phyloP scores from a whole-genome alignment of 2,329 filamentous ascomycete genomes.

The Xylariaceae sp. region DNA sequence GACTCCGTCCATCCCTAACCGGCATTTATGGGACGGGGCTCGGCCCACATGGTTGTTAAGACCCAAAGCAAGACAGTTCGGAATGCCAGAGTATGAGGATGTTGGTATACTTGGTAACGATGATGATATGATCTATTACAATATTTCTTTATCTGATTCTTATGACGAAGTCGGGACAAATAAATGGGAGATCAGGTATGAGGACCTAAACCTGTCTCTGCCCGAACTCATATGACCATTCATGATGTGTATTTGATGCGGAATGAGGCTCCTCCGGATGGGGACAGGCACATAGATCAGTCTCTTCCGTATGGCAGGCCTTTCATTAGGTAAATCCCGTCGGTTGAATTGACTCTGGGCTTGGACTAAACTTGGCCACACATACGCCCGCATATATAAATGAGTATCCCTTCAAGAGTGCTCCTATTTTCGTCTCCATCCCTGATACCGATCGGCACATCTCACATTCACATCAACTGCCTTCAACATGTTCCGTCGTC shows the following conservation, averaged over 20 bases:
- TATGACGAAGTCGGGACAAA: too few species aligned
- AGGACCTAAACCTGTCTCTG: too few species aligned
- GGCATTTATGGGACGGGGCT: neutral
- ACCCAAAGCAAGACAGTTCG: too few species aligned
- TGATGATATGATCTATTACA: too few species aligned
- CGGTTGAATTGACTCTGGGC: neutral
- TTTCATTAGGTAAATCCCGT: neutral
- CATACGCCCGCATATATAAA: neutral
- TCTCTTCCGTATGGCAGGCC: neutral
- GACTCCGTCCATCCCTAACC: neutral
- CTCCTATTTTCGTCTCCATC: neutral
- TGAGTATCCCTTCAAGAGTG: neutral
- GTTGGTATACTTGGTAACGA: too few species aligned
- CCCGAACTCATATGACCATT: neutral
- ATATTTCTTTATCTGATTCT: too few species aligned
- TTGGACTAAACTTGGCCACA: neutral
- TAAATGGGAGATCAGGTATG: too few species aligned
- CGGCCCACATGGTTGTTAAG: too few species aligned
- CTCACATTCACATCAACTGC: neutral
- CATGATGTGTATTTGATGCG: neutral
- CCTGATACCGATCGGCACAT: neutral
- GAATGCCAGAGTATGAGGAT: neutral
- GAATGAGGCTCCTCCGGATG: neutral
- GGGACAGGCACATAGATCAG: neutral
- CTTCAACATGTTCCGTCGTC: constrained; percentile 26